Base-by-base conservation (phyloP, 306 rosid genomes). In the Styphnolobium japonicum region DNA sequence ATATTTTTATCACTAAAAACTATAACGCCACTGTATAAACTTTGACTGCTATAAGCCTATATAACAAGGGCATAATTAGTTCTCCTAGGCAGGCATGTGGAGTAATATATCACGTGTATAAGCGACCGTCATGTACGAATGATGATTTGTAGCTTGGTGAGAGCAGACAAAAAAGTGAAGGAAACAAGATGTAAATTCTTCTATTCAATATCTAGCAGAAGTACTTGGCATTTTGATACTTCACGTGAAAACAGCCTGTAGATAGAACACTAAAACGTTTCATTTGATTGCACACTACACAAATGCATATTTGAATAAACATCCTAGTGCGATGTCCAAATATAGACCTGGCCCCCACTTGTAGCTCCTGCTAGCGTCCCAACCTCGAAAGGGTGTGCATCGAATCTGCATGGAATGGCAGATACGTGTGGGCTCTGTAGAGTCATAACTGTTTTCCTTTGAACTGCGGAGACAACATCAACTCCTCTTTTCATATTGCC, bases 401-500 rank as follows among this genome's bases (percentile, higher is more conserved):
- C 92, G 18, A 95, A 87, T 87, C 97, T 85, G 80, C 96, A 95
- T 0, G 99, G 94, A 86, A 92, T 91, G 58, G 98, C 98, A 45
- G 99, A 55, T 1, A 92, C 58, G 77, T 86, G 66, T 10, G 87
- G 87, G 83, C 97, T 93, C 80, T 89, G 73, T 56, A 95, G 83
- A 42, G 90, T 89, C 76, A 14, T 81, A 3, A 89, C 42, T 33
- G 53, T 67, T 70, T 46, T 80, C 85, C 63, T 85, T 55, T 72
- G 84, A 81, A 79, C 68, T 10, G 88, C 67, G n/a, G 94, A 90
- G 71, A 95, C 73, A 6, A 93, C 87, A 72, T 95, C 96, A 0
- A 91, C 92, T 68, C 92, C 91, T 90, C 98, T 89, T 51, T 81
- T 90, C 97, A 88, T 84, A 70, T 89, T 95, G 46, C 99, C 99